Base-by-base conservation (phyloP, 192 early-diverging fungal species). In the Backusella westeae region DNA sequence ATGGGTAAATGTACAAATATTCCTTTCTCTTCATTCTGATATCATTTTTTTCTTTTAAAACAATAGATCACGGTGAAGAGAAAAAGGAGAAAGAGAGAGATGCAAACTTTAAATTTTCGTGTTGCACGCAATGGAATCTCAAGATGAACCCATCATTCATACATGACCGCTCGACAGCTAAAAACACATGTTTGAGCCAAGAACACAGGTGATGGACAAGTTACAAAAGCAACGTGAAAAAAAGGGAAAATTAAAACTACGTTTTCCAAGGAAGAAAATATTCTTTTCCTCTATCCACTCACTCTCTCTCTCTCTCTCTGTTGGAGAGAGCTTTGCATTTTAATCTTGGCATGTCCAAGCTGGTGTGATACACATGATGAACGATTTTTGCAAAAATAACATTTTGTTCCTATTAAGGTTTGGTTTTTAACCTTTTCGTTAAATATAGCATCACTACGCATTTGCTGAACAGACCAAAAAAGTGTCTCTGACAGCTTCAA, bases 391-490 rank as follows among this genome's bases (percentile, higher is more conserved):
- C 12, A 29, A 29, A 63, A 63, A 29, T 63, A 49, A 63, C 56
- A 63, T 63, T 63, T 63, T 63, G 14, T 63, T 29, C 56, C 26
- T 29, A 63, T 26, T 63, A 63, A 63, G 56, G 56, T 29, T 63
- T 63, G 56, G 56, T 1, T 29, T 12, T 14, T n/a, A 63, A 15
- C 15, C 42, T 29, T 26, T 59, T 26, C 56, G 26, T 63, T 63
- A 63, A 63, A 63, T 63, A 63, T 63, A 63, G 26, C 56, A 63
- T 59, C 53, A 26, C 53, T 59, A 59, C 53, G 53, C 53, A 59
- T 59, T 59, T 59, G n/a, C 53, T 59, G 53, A 59, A 59, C 53
- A 59, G 21, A 26, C n/a, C 5, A 53, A 59, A 59, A 59, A 59
- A 59, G 2, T 10, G 23, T 4, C n/a, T 59, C 53, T 59, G 53